These are phyloP conservation scores for Macadamia integrifolia DNA, from an alignment of 164 flowering plant species.

Conservation along the genomic window DNA sequence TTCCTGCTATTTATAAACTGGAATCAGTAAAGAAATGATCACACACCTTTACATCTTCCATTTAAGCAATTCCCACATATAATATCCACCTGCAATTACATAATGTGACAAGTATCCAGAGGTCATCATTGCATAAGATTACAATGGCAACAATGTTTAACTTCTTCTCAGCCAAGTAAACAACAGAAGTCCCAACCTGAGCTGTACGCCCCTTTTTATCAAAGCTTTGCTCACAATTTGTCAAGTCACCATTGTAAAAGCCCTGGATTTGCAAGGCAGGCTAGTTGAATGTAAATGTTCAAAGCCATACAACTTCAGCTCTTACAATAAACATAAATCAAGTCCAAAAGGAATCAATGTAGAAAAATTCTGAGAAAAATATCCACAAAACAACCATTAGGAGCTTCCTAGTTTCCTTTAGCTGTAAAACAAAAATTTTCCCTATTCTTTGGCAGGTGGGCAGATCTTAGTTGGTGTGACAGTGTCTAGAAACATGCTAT, in stretches of 20 bases:
- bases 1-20: background rate
- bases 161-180: background rate
- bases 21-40: constrained; percentile 6
- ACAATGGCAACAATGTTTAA: background rate
- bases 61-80: constrained; percentile 71
- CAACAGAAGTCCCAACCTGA: constrained; percentile 51
- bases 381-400: no score
- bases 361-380: no score
- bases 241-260: constrained; percentile 76
- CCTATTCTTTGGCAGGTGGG: background rate
- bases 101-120: no score
- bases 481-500: no score
- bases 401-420: background rate
- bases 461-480: background rate
- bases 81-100: constrained; percentile 66
- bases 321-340: background rate
- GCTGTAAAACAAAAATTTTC: no score
- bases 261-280: constrained; percentile 37
- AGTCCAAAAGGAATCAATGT: background rate
- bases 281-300: background rate
- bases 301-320: background rate
- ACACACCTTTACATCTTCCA: constrained; percentile 71
- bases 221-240: constrained; percentile 64
- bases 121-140: no score
- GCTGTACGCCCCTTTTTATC: constrained; percentile 92